phyloP scores from a whole-genome alignment of 2,329 filamentous ascomycete species.

The Phoma sp. region DNA sequence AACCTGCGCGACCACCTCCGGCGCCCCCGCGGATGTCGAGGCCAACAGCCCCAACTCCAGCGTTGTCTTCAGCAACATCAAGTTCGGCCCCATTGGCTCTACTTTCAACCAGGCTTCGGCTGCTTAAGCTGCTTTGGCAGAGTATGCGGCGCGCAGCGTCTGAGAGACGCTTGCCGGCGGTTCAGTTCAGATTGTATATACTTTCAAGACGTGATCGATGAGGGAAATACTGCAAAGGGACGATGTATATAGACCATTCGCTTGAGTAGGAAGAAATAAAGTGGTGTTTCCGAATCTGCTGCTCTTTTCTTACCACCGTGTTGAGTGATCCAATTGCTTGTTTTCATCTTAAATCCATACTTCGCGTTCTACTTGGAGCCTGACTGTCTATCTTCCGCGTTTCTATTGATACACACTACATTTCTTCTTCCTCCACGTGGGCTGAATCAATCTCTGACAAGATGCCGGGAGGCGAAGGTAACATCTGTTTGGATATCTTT shows the following conservation, averaged over 20 bases:
- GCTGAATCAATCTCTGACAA: too few relatives aligned
- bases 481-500: too few relatives aligned
- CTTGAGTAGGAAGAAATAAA: neutral
- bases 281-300: neutral
- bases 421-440: too few relatives aligned
- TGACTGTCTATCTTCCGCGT: too few relatives aligned
- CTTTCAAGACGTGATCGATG: neutral
- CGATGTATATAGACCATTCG: slow-evolving; percentile 11
- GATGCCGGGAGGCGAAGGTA: too few relatives aligned
- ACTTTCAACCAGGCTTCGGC: slow-evolving; percentile 43
- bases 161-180: neutral
- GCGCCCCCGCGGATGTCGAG: slow-evolving; percentile 48
- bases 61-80: slow-evolving; percentile 51
- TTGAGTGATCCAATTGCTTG: too few relatives aligned
- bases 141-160: neutral
- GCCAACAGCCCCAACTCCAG: slow-evolving; percentile 40
- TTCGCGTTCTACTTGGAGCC: too few relatives aligned
- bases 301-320: too few relatives aligned
- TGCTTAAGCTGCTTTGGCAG: slow-evolving; percentile 19
- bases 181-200: slow-evolving; percentile 8
- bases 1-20: slow-evolving; percentile 46
- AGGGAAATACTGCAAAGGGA: neutral
- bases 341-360: too few relatives aligned
- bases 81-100: slow-evolving; percentile 49
- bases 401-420: too few relatives aligned